Percentiles rank a stretch among this genome's conserved stretches.
phyloP scores from a whole-genome alignment of 192 early-diverging fungal species.

The Chytriomyces sp. region DNA sequence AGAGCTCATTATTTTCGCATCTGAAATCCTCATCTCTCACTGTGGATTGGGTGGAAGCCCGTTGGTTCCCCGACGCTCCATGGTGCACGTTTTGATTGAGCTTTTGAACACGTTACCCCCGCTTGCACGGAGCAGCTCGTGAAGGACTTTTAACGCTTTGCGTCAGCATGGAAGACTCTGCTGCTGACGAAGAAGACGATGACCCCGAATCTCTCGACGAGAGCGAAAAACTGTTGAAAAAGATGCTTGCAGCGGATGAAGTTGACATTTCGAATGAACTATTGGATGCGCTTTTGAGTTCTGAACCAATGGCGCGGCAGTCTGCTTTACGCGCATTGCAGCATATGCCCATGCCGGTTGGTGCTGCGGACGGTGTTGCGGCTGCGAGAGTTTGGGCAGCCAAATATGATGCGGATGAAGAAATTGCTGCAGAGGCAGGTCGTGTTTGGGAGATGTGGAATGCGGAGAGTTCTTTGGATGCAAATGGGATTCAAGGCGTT shows the following conservation, averaged over 20 bases:
- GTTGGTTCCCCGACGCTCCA: slow-evolving; percentile 38
- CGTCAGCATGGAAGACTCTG: slow-evolving; percentile 39
- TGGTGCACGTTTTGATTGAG: slow-evolving; percentile 47
- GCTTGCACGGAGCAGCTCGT: slow-evolving; percentile 44
- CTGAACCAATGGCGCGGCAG: slow-evolving; percentile 70
- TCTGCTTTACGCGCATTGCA: slow-evolving; percentile 69
- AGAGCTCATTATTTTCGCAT: slow-evolving; percentile 48
- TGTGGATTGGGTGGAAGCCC: slow-evolving; percentile 40
- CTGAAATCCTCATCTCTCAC: slow-evolving; percentile 54
- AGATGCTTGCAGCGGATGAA: slow-evolving; percentile 22
- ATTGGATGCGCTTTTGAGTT: slow-evolving; percentile 66
- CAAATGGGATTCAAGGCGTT: slow-evolving; percentile 23
- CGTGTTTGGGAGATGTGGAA: slow-evolving; percentile 66
- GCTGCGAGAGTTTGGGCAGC: slow-evolving; percentile 73
- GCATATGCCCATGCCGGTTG: slow-evolving; percentile 44
- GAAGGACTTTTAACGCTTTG: slow-evolving; percentile 49
- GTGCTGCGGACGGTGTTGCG: slow-evolving; percentile 58
- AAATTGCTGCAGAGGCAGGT: slow-evolving; percentile 60
- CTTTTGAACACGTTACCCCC: slow-evolving; percentile 49
- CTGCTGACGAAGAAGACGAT: slow-evolving; percentile 41
- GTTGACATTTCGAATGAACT: slow-evolving; percentile 62
- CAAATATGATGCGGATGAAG: slow-evolving; percentile 66
- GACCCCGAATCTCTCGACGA: slow-evolving; percentile 39
- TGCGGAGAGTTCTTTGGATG: slow-evolving; percentile 21
- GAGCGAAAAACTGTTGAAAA: slow-evolving; percentile 32